A percentile compares a stretch with the other conserved stretches of the same genome.
Evolutionary conservation across 805 yeast genomes (phyloP).

Genomic region (Schwanniomyces polymorphus): DNA sequence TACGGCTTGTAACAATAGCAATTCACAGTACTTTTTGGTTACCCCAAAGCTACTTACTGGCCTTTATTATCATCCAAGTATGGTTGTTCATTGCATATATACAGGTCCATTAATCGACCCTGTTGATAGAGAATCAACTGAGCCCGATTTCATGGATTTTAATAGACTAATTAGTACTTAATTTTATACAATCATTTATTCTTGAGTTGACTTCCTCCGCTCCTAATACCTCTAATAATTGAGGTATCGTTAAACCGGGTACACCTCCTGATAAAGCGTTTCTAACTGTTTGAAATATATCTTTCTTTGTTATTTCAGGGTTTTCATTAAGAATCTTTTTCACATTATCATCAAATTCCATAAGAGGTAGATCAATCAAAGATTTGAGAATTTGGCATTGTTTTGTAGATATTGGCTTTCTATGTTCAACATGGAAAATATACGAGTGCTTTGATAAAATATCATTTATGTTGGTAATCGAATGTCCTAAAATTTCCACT

Average conservation of each 20-base stretch:
- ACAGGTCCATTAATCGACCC: constrained; percentile 36
- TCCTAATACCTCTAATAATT: constrained; percentile 58
- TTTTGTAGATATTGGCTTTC: constrained; percentile 11
- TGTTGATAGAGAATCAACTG: constrained; percentile 8
- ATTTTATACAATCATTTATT: constrained; percentile 14
- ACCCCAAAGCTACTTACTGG: constrained; percentile 89
- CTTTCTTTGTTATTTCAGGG: constrained; percentile 27
- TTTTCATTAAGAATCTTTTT: neutral
- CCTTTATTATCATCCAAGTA: constrained; percentile 70
- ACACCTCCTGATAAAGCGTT: constrained; percentile 68
- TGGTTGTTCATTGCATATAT: constrained; percentile 82
- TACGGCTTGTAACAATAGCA: constrained; percentile 61
- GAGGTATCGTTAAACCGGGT: constrained; percentile 69
- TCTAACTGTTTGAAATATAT: constrained; percentile 58
- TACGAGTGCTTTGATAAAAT: constrained; percentile 47
- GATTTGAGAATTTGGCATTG: constrained; percentile 13
- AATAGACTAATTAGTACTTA: constrained; percentile 11
- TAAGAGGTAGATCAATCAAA: constrained; percentile 11
- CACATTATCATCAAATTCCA: constrained; percentile 12
- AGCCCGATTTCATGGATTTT: constrained; percentile 33
- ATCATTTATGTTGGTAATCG: constrained; percentile 55
- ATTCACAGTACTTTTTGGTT: constrained; percentile 84
- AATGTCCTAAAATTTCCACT: constrained; percentile 45
- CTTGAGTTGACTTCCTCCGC: constrained; percentile 27
- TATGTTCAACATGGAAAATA: constrained; percentile 44